These are phyloP conservation scores for Stropharia rugosoannulata DNA, from an alignment of 768 basidiomycete genomes.

Conservation along the genomic window DNA sequence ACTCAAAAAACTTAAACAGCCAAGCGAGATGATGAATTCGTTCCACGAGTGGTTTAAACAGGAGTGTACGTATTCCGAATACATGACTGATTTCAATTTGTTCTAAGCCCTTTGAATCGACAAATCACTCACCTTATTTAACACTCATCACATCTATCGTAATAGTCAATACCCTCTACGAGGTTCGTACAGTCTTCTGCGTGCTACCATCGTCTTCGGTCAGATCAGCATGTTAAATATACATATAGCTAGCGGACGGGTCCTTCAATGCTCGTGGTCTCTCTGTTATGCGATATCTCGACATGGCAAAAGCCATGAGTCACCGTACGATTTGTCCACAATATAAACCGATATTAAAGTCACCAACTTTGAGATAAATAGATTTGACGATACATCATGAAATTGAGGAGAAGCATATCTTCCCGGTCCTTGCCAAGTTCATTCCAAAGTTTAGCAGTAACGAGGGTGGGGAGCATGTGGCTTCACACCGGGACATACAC, in stretches of 20 bases:
- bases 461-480: conserved; percentile 41
- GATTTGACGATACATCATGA: conserved; percentile 57
- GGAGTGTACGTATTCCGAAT: conserved; percentile 38
- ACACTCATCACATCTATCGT: no score
- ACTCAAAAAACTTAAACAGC: conserved; percentile 10
- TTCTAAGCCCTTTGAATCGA: no score
- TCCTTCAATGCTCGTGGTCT: conserved; percentile 45
- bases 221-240: no score
- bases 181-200: conserved; percentile 26
- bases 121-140: no score
- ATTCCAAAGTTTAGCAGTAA: conserved; percentile 47
- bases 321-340: conserved; percentile 31
- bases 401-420: conserved; percentile 51
- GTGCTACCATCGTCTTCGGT: no score
- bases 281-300: conserved; percentile 40
- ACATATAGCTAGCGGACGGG: conserved; percentile 48
- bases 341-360: not conserved
- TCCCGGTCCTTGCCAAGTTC: conserved; percentile 47
- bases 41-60: conserved; percentile 46
- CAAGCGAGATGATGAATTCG: conserved; percentile 31
- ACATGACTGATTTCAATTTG: no score
- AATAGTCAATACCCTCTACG: conserved; percentile 41
- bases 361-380: conserved; percentile 16
- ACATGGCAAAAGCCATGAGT: conserved; percentile 34
- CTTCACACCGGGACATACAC: conserved; percentile 54